Evolutionary conservation across 1,284 basidiomycete genomes (phyloP).

Genomic region (Ustilago xerochloae): DNA sequence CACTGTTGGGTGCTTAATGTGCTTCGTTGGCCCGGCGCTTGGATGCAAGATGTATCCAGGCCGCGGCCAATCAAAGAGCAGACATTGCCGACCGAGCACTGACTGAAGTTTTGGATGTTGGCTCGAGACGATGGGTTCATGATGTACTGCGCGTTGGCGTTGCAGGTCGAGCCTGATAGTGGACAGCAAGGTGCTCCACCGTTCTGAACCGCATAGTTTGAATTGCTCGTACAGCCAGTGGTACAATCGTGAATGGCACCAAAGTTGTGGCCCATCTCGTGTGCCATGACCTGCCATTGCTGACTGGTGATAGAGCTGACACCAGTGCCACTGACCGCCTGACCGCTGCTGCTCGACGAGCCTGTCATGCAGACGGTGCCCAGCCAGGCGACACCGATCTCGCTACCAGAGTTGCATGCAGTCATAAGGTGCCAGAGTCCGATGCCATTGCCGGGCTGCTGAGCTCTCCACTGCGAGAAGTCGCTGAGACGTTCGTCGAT

Average conservation of each 20-base stretch:
- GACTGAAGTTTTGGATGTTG: slow-evolving; percentile 50
- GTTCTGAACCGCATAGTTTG: slow-evolving; percentile 51
- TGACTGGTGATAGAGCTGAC: slow-evolving; percentile 77
- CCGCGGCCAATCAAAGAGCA: slow-evolving; percentile 71
- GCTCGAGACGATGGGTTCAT: slow-evolving; percentile 51
- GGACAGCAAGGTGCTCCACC: slow-evolving; percentile 77
- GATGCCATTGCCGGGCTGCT: slow-evolving; percentile 76
- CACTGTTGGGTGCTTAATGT: slow-evolving; percentile 62
- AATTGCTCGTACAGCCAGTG: slow-evolving; percentile 74
- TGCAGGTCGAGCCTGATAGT: slow-evolving; percentile 74
- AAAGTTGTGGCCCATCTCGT: slow-evolving; percentile 89
- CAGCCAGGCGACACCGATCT: slow-evolving; percentile 88
- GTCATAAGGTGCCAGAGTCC: slow-evolving; percentile 93
- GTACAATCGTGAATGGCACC: slow-evolving; percentile 80
- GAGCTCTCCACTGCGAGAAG: slow-evolving; percentile 85
- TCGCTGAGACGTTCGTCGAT: slow-evolving; percentile 80
- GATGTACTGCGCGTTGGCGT: slow-evolving; percentile 71
- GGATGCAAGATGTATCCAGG: slow-evolving; percentile 68
- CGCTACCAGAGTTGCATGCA: slow-evolving; percentile 82
- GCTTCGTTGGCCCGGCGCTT: slow-evolving; percentile 43
- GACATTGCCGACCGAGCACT: slow-evolving; percentile 85
- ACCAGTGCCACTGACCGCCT: slow-evolving; percentile 81
- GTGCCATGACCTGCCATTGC: slow-evolving; percentile 82
- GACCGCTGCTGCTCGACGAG: slow-evolving; percentile 71
- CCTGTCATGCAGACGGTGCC: slow-evolving; percentile 65